Percentiles rank a stretch among this genome's conserved stretches.
Evolutionary conservation across 2,329 filamentous ascomycete genomes (phyloP).

Genomic region (Xylariaceae sp.): DNA sequence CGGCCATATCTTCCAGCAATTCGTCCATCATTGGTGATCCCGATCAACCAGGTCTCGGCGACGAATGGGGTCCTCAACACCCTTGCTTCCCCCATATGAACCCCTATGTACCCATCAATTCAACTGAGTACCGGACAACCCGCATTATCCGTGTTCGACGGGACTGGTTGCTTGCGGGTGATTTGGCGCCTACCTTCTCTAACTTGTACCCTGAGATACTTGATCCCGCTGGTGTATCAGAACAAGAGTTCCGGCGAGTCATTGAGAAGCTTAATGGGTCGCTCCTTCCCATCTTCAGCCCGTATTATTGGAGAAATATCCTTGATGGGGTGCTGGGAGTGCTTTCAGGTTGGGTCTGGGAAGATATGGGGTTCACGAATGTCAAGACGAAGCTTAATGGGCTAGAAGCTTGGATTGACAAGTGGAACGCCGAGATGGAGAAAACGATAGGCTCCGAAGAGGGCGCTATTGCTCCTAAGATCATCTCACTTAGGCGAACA

Average conservation of each 20-base stretch:
- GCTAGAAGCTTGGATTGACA: constrained; percentile 82
- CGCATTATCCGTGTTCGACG: constrained; percentile 90
- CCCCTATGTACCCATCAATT: constrained; percentile 82
- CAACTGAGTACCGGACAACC: constrained; percentile 76
- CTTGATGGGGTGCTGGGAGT: constrained; percentile 81
- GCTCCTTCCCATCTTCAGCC: constrained; percentile 79
- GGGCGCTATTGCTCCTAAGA: constrained; percentile 64
- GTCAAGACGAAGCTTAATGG: constrained; percentile 74
- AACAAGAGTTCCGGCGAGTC: constrained; percentile 84
- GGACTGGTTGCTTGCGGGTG: constrained; percentile 90
- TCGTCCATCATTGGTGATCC: constrained; percentile 68
- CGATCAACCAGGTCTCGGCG: constrained; percentile 70
- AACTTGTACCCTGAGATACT: constrained; percentile 97
- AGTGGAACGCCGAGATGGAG: constrained; percentile 81
- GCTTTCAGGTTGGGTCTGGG: constrained; percentile 92
- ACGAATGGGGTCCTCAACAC: constrained; percentile 91
- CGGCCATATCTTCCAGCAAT: constrained; percentile 61
- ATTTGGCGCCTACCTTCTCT: constrained; percentile 90
- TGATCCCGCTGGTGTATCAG: constrained; percentile 79
- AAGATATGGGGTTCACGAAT: constrained; percentile 80
- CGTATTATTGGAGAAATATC: constrained; percentile 77
- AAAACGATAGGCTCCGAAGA: constrained; percentile 60
- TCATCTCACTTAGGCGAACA: constrained; percentile 80
- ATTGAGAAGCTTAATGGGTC: constrained; percentile 83
- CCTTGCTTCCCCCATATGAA: constrained; percentile 95